Evolutionary conservation across 2,329 filamentous ascomycete species (phyloP), one percentile per base, ranked within the genome.

Genomic region (Fusarium humuli): DNA sequence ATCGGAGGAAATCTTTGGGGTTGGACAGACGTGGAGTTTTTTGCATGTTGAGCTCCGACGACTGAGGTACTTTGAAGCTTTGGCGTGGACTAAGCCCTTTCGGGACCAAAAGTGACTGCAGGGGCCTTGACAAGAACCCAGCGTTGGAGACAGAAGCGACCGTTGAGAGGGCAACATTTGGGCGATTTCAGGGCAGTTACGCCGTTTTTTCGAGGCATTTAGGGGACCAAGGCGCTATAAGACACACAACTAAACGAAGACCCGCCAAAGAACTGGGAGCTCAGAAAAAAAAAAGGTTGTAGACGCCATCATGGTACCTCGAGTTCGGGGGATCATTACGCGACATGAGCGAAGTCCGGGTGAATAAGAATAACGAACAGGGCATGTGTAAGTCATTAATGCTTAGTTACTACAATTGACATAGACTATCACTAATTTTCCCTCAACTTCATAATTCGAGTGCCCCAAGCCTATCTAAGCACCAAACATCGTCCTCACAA

Each of bases 21-120:
- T 77, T 79, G 75, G 65, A 65, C 59, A 60, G 74, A 75, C 68
- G 73, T 73, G 76, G 75, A 78, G 77, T 80, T 81, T 81, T 81
- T 81, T 75, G 69, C 74, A 58, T 75, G 80, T 81, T 81, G 80
- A 81, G 80, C 79, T 80, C 77, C 76, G 76, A 77, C 72, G 75
- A 73, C 74, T 72, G 65, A 78, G 78, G 57, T 53, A 76, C 78
- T 76, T 65, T 77, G 77, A 71, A 74, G 75, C 70, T 76, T 76
- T 76, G 74, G 74, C 73, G 74, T 60, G 60, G 67, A 62, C 74
- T 76, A 76, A 73, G n/a, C 74, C 71, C 20, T 20, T 67, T 74
- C 52, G 29, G 73, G 72, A 30, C 14, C 20, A 65, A 69, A 61
- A 63, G 63, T 62, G 65, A 56, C 65, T 61, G 41, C 48, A 66